These are phyloP conservation scores for Rhodotorula sp. DNA, from an alignment of 1,284 basidiomycete species.

Conservation along the genomic window DNA sequence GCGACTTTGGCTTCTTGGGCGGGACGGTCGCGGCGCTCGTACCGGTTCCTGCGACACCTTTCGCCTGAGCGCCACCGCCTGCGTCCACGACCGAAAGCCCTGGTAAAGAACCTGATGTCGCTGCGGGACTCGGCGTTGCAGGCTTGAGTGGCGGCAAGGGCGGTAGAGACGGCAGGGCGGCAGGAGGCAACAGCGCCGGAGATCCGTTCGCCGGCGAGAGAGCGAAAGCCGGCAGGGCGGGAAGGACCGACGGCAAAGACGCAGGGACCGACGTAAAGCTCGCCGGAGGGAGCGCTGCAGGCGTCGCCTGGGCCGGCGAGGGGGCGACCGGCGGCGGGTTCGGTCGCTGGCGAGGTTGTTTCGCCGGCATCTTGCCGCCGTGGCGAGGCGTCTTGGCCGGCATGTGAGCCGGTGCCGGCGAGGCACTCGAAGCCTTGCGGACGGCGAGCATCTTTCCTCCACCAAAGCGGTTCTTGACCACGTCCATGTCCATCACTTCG, in stretches of 20 bases:
- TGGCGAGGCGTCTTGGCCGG: slow-evolving; percentile 1
- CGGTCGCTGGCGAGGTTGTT: slow-evolving; percentile 8
- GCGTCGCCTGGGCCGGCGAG: not conserved
- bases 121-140: not conserved
- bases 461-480: not conserved
- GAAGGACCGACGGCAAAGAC: not conserved
- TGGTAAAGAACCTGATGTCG: not conserved
- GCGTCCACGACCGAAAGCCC: not conserved
- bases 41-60: not conserved
- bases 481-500: slow-evolving; percentile 5
- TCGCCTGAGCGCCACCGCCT: not conserved
- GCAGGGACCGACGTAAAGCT: not conserved
- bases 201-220: not conserved
- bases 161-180: not conserved
- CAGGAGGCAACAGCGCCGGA: not conserved
- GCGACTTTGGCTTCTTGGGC: slow-evolving; percentile 27
- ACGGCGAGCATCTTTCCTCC: slow-evolving; percentile 9
- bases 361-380: slow-evolving; percentile 10
- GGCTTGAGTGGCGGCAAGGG: not conserved
- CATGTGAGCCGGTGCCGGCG: not conserved
- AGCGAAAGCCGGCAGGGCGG: not conserved
- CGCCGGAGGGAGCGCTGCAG: not conserved
- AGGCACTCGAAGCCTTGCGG: not conserved
- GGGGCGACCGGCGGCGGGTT: not conserved
- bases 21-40: not conserved